phyloP scores from a whole-genome alignment of 345 rosid species.

The Microthlaspi erraticum region DNA sequence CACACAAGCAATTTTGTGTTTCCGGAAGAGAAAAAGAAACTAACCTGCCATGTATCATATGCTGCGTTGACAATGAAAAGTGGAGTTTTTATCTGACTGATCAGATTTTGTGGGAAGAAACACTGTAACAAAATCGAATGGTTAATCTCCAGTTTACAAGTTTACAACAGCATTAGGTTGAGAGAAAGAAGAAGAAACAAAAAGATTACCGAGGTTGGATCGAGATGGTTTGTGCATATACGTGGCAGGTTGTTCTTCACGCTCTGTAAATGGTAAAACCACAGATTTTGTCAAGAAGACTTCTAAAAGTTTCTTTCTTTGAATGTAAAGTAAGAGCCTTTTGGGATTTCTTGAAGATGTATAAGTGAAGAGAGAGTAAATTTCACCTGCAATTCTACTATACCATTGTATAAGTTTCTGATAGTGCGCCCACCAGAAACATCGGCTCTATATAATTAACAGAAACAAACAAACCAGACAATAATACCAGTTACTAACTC shows the following conservation, averaged over 20 bases:
- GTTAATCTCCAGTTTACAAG: not conserved
- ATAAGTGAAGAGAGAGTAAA: not conserved
- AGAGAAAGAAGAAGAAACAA: not conserved
- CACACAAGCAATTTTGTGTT: not conserved
- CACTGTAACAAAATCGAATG: slow-evolving; percentile 54
- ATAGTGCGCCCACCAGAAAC: slow-evolving; percentile 86
- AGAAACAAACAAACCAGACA: slow-evolving; percentile 36
- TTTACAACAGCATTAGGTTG: slow-evolving; percentile 3
- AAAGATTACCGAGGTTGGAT: slow-evolving; percentile 75
- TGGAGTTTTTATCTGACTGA: slow-evolving; percentile 73
- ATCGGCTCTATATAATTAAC: slow-evolving; percentile 61
- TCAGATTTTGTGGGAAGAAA: slow-evolving; percentile 96
- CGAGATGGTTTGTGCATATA: slow-evolving; percentile 74
- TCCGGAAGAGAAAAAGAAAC: slow-evolving; percentile 5
- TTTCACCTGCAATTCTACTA: slow-evolving; percentile 82
- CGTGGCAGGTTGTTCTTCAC: slow-evolving; percentile 66
- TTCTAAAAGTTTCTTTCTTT: not conserved
- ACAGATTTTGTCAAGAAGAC: slow-evolving; percentile 20
- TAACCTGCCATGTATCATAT: slow-evolving; percentile 99
- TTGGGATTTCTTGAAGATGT: not conserved
- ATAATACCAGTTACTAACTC: slow-evolving; percentile 6
- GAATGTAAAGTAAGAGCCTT: slow-evolving; percentile 19
- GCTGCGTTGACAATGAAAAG: slow-evolving; percentile 88
- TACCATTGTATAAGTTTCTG: slow-evolving; percentile 72
- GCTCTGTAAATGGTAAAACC: slow-evolving; percentile 51